Base-by-base conservation (phyloP, 768 basidiomycete species). In the Boletus insuetus region DNA sequence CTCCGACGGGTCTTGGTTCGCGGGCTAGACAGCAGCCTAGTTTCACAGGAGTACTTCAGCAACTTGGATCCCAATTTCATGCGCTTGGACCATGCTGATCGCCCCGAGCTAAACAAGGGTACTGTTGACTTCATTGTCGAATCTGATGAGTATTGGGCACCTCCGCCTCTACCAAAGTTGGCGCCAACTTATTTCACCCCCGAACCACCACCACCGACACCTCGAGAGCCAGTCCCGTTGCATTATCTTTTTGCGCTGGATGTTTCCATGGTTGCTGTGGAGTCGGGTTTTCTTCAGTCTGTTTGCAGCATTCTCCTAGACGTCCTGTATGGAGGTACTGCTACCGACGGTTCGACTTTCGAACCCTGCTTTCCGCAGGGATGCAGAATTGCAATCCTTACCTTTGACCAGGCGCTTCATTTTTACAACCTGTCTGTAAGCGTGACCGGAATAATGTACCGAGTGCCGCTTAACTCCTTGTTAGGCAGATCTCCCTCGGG, bases 41-140 rank as follows among this genome's bases (percentile, higher is more conserved):
- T 97, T 46, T 75, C 81, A 12, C 70, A 85, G 12, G 86, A 88
- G 46, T 96, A 96, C 71, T 97, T 92, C 68, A 89, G 82, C 60
- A 86, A 88, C 60, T 75, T 98, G 35, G 91, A 94, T 59, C 81
- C 82, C 26, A 88, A 85, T 62, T 77, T 87, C 39, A 79, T 87
- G 64, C 82, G 94, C 31, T 72, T 92, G 43, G 95, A 98, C 69
- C 86, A 94, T 59, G 71, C 80, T 26, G 77, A 90, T 53, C 83
- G 94, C 9, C 91, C 89, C 17, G 97, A 99, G 70, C 75, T 99
- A 26, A 86, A 83, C 61, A 86, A 86, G 68, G 97, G 97, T 3
- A 98, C 94, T 1, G 81, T 97, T 47, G 97, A 98, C 70, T 95
- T 97, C 60, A 76, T 78, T 5, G 95, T 95, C 11, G 79, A 87